Conservation (phyloP, 352 stramenopile genomes). For the Phytophthora idaei region DNA sequence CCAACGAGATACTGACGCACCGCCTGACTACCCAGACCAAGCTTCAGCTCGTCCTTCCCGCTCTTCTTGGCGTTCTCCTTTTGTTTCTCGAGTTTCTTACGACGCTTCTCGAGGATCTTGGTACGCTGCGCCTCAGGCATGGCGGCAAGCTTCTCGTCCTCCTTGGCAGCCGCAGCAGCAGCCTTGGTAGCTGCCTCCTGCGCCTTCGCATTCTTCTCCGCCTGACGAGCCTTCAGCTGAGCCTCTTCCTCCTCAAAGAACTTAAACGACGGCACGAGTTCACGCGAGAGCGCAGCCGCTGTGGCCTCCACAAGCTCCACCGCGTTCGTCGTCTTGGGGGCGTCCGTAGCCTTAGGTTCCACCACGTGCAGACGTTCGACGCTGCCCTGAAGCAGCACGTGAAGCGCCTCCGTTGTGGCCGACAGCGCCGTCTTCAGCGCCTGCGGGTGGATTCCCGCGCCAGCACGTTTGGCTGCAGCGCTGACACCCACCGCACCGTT, state of each 20-base stretch:
- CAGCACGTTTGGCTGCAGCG: constrained; percentile 34
- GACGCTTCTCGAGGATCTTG: constrained; percentile 81
- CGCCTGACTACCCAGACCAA: constrained; percentile 67
- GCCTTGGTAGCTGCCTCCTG: constrained; percentile 75
- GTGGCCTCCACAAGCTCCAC: constrained; percentile 62
- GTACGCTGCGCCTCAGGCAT: constrained; percentile 79
- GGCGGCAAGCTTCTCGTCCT: constrained; percentile 81
- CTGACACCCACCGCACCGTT: constrained; percentile 46
- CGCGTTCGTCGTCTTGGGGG: constrained; percentile 33
- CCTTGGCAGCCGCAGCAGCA: constrained; percentile 73
- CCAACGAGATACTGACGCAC: constrained; percentile 60
- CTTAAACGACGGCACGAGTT: constrained; percentile 55
- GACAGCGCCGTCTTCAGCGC: constrained; percentile 65
- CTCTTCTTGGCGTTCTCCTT: constrained; percentile 77
- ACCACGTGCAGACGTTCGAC: constrained; percentile 55
- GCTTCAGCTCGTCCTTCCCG: constrained; percentile 67
- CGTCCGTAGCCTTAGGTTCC: constrained; percentile 15
- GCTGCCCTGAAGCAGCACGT: constrained; percentile 61
- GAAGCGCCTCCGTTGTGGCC: constrained; percentile 56
- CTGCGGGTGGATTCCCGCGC: constrained; percentile 64
- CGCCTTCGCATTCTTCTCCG: constrained; percentile 65
- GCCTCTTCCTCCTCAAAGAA: constrained; percentile 72
- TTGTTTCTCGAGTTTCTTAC: constrained; percentile 86
- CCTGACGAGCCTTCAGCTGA: constrained; percentile 53
- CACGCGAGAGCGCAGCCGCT: constrained; percentile 42